Evolutionary conservation across 148 eudicot species (phyloP), one percentile per base, ranked within the genome.

Genomic region (Diospyros lotus): DNA sequence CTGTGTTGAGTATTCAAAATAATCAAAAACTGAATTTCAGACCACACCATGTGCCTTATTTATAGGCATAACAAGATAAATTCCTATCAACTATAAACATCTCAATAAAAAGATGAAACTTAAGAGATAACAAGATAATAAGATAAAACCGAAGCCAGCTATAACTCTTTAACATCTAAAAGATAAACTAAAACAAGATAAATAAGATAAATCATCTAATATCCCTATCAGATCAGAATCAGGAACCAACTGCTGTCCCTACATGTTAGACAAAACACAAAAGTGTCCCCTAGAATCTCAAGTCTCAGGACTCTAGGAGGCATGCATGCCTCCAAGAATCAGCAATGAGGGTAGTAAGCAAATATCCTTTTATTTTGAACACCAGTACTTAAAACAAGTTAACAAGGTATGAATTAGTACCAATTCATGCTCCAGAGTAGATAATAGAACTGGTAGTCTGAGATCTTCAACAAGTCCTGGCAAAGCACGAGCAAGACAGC

Each of bases 401-500:
- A 3, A 39, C n/a, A 74, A 63, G 69, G 61, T 41, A 58, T 73
- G 17, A 67, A 41, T 42, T 40, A 54, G 58, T 90, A 95, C 99
- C 92, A 95, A 72, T 83, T 87, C 88, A 59, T 85, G 82, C 81
- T 95, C 93, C 40, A 95, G 62, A 75, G 80, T 78, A 55, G 93
- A 92, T 76, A 87, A 41, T 62, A 91, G 91, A 44, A 85, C 86
- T 71, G 90, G 83, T 73, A 95, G 77, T 66, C 89, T 87, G 69
- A 95, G 91, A 78, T 87, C 86, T 73, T 82, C 78, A 73, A 84
- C 80, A 61, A 95, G 82, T 80, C 87, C 90, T 54, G 97, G 96
- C 83, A 90, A 81, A 52, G 96, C 90, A 68, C 92, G 87, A 51
- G 90, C 74, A 58, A 95, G 87, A 82, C 93, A 95, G 51, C 87